Base-by-base conservation (phyloP, 257 asterid genomes). In the Scutellaria minor region DNA sequence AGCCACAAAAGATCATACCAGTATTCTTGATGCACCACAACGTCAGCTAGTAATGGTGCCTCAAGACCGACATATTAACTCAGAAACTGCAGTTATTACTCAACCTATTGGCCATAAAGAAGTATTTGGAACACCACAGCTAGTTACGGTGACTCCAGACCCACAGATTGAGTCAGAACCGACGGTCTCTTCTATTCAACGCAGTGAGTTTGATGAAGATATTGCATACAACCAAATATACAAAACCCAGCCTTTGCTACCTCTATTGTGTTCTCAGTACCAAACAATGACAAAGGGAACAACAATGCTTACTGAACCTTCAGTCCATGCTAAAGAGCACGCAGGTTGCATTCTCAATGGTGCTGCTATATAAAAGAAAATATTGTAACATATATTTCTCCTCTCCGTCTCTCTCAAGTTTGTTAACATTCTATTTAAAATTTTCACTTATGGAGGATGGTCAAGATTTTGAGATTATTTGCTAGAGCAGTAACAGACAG, bases 161-260 rank as follows among this genome's bases (percentile, higher is more conserved):
- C 75, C 64, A 11, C 86, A 52, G 39, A 77, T 70, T 72, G 48
- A 79, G 70, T 80, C 85, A 42, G 89, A 82, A 70, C 71, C 85
- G 83, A 78, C 45, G 59, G 71, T 75, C 20, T 59, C 81, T 67
- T 65, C 77, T 62, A 73, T 64, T 59, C 81, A 72, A 59, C 79
- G 75, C 46, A 50, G 64, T 76, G 96, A 87, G 70, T 82, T 87
- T 78, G 94, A 87, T 13, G 97, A 90, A 68, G 92, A 89, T 47
- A 78, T 90, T 72, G 91, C 87, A 41, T 91, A 87, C 80, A 86
- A 76, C 64, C 90, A 81, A 82, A 89, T 93, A 78, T 91, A 91
- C 80, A 91, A 89, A 80, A 76, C 84, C 72, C 98, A 93, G 85
- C 98, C 98, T 80, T 39, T 89, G 11, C 71, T 77, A 9, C 95